A percentile compares a stretch with the other conserved stretches of the same genome.
These are phyloP conservation scores for Candida ascalaphidarum DNA, from an alignment of 805 yeast genomes.

Conservation along the genomic window DNA sequence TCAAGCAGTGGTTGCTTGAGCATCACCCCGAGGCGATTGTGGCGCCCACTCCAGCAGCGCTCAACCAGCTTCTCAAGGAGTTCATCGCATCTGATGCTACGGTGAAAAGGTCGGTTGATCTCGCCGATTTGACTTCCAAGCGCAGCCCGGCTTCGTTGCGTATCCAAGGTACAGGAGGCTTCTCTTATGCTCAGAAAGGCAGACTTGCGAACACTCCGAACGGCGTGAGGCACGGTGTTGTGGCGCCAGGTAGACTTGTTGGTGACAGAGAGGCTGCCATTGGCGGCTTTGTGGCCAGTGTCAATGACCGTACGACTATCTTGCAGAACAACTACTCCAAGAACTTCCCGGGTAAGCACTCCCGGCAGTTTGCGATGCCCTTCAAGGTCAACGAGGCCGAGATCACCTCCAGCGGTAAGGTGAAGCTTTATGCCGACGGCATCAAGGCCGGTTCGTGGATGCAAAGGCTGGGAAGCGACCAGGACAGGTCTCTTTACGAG, in stretches of 20 bases:
- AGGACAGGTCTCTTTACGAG: conserved; percentile 15
- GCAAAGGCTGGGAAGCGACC: conserved; percentile 14
- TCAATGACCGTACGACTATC: conserved; percentile 21
- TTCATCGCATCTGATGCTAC: conserved; percentile 17
- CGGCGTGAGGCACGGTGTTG: conserved; percentile 47
- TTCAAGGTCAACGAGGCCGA: conserved; percentile 30
- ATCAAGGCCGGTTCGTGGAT: conserved; percentile 34
- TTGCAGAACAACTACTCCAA: conserved; percentile 26
- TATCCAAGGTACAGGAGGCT: conserved; percentile 67
- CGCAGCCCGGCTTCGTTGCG: conserved; percentile 5
- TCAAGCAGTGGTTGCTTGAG: conserved; percentile 45
- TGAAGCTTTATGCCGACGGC: conserved; percentile 31
- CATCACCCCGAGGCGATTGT: conserved; percentile 35
- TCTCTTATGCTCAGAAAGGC: conserved; percentile 62
- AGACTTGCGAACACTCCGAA: conserved; percentile 62
- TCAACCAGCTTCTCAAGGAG: conserved; percentile 22
- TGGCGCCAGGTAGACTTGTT: conserved; percentile 64
- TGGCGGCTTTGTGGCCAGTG: conserved; percentile 44
- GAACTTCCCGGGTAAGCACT: conserved; percentile 29
- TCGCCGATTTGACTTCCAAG: conserved; percentile 16
- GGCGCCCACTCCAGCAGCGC: conserved; percentile 13
- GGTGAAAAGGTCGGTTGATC: conserved; percentile 11
- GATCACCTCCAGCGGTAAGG: conserved; percentile 28
- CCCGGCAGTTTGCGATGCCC: conserved; percentile 37
- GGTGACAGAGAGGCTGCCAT: conserved; percentile 42